Base-by-base conservation (phyloP, 1,284 basidiomycete genomes). In the Melampsora americana region DNA sequence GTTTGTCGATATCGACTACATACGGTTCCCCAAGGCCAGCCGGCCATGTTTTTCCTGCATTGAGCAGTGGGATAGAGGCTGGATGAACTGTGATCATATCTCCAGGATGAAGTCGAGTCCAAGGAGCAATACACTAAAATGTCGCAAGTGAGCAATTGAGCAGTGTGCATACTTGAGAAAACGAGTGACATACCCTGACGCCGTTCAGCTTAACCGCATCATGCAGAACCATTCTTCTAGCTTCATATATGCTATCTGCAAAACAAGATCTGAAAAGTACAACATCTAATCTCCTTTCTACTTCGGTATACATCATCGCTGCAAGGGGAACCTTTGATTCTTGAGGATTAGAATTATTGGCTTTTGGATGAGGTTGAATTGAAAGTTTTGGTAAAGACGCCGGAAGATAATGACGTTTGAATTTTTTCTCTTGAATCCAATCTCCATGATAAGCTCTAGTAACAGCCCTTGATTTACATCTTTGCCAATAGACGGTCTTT, bases 381-480 rank as follows among this genome's bases (percentile, higher is more conserved):
- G 91, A 89, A 70, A 96, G 91, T 79, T 92, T 91, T 0, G 95
- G 95, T 16, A 99, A 86, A 0, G 88, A 89, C 76, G 88, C 86
- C 12, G 95, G 95, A 28, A 99, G 87, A 83, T 93, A 98, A 91
- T 93, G 95, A 69, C 92, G 89, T 83, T 95, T 95, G 88, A 98
- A 98, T 56, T 90, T 89, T 81, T 90, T 91, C 85, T 95, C 93
- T 73, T 90, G 90, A 78, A 98, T 93, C 84, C 89, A 91, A 86
- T 99, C 95, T 53, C 95, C 95, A 83, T 99, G 95, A 86, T 99
- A 99, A 4, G 89, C 94, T 77, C 95, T 89, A 42, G 93, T 87
- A 78, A 95, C 88, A n/a, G 90, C 87, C 84, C 97, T 98, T 20
- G 92, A 88, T 30, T 86, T 86, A 92, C 93, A 98, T 53, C 95